Percentiles rank a stretch among this genome's conserved stretches.
Evolutionary conservation across 306 rosid genomes (phyloP).

Genomic region (Vicia villosa): DNA sequence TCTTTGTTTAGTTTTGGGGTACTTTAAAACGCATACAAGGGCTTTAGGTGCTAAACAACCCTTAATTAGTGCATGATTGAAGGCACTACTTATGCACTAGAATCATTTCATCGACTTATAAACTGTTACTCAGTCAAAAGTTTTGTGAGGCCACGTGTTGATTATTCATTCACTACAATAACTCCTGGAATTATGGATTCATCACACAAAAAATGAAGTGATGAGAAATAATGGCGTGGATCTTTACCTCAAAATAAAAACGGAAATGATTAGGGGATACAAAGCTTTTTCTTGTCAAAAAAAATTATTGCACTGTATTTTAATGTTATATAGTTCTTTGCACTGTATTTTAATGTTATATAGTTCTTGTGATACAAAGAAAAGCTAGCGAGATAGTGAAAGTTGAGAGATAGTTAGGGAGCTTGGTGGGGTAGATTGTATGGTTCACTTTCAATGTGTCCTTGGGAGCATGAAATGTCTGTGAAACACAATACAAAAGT

Average conservation of each 20-base stretch:
- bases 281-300: not conserved
- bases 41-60: constrained; percentile 33
- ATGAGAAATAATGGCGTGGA: not conserved
- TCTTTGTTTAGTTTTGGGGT: not conserved
- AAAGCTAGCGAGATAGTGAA: not conserved
- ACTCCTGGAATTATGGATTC: not conserved
- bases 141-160: constrained; percentile 5
- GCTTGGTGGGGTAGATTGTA: not conserved
- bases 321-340: not conserved
- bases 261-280: not conserved
- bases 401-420: not conserved
- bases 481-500: not conserved
- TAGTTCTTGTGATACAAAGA: not conserved
- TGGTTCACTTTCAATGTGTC: not conserved
- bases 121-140: constrained; percentile 21
- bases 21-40: constrained; percentile 20
- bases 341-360: too few species aligned
- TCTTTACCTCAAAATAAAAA: not conserved
- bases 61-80: constrained; percentile 61
- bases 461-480: not conserved
- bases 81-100: constrained; percentile 36
- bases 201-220: not conserved
- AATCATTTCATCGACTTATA: constrained; percentile 33
- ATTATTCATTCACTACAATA: not conserved
- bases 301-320: not conserved